A percentile compares a stretch with the other conserved stretches of the same genome.
Evolutionary conservation across 495 filamentous ascomycete genomes (phyloP).

Genomic region (Trichoderma reesei): DNA sequence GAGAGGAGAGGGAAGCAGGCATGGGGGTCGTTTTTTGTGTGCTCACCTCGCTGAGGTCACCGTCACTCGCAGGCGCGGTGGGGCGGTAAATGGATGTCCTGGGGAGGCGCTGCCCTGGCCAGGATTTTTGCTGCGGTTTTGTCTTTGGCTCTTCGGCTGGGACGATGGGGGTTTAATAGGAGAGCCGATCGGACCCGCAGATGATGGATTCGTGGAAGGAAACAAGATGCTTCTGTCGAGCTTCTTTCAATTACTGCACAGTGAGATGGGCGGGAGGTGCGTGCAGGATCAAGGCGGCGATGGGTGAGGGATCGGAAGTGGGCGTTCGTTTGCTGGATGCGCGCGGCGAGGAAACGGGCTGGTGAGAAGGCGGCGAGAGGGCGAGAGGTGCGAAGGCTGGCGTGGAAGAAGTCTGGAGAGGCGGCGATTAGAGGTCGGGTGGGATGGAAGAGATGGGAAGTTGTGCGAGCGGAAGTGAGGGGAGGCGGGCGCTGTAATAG

Average conservation of each 20-base stretch:
- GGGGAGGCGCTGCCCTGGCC: constrained; percentile 2
- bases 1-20: neutral
- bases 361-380: neutral
- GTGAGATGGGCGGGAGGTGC: neutral
- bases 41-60: constrained; percentile 9
- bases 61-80: constrained; percentile 8
- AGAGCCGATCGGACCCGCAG: constrained; percentile 6
- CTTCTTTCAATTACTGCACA: neutral
- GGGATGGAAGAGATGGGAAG: constrained; percentile 6
- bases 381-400: neutral
- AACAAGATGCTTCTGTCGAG: neutral
- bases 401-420: too few relatives aligned
- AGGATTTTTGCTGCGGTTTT: neutral
- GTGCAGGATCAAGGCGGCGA: neutral
- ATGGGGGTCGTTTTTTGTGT: neutral
- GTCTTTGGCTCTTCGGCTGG: neutral
- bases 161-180: neutral
- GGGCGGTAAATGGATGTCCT: neutral
- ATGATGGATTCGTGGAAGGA: neutral
- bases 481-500: constrained; percentile 5
- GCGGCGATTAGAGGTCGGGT: constrained; percentile 3
- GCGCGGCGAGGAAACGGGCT: neutral
- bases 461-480: neutral
- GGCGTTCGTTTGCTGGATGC: neutral
- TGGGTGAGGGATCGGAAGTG: neutral